A percentile compares a stretch with the other conserved stretches of the same genome.
Conservation (phyloP, 2,329 filamentous ascomycete genomes). For the Monilinia fructicola region DNA sequence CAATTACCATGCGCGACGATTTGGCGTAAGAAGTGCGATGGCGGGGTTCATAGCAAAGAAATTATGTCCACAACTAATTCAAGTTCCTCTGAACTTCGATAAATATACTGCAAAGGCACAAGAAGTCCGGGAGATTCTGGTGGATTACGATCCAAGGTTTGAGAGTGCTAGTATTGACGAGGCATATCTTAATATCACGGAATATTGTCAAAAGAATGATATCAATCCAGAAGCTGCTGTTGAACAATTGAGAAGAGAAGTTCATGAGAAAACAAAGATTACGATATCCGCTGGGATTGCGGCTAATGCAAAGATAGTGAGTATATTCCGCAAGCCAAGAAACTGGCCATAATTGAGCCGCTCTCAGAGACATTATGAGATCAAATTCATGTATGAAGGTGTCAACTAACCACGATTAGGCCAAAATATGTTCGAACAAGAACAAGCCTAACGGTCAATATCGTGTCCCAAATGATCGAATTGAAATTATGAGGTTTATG, state of each 20-base stretch:
- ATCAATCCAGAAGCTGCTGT: conserved; percentile 73
- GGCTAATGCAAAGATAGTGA: conserved; percentile 75
- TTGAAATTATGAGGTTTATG: conserved; percentile 83
- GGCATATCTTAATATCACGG: conserved; percentile 91
- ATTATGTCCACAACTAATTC: conserved; percentile 81
- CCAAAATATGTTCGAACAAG: conserved; percentile 92
- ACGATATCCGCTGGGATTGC: conserved; percentile 94
- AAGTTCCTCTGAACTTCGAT: conserved; percentile 80
- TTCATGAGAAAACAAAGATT: conserved; percentile 73
- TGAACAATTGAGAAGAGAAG: conserved; percentile 71
- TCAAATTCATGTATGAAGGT: not conserved
- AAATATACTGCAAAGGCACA: conserved; percentile 90
- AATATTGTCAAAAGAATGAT: conserved; percentile 71
- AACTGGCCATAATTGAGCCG: not conserved
- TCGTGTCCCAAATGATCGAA: conserved; percentile 67
- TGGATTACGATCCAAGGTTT: conserved; percentile 85
- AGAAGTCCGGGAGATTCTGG: conserved; percentile 79
- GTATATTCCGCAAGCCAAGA: conserved; percentile 3
- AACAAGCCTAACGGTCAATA: conserved; percentile 98
- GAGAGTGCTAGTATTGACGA: conserved; percentile 95
- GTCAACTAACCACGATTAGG: conserved; percentile 40
- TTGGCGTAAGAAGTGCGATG: conserved; percentile 92
- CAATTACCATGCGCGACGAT: conserved; percentile 89
- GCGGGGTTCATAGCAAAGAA: conserved; percentile 94
- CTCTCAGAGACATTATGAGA: not conserved